Evolutionary conservation across 371 early-diverging fungal genomes (phyloP), one percentile per base, ranked within the genome.

Genomic region (Gilbertella persicaria): DNA sequence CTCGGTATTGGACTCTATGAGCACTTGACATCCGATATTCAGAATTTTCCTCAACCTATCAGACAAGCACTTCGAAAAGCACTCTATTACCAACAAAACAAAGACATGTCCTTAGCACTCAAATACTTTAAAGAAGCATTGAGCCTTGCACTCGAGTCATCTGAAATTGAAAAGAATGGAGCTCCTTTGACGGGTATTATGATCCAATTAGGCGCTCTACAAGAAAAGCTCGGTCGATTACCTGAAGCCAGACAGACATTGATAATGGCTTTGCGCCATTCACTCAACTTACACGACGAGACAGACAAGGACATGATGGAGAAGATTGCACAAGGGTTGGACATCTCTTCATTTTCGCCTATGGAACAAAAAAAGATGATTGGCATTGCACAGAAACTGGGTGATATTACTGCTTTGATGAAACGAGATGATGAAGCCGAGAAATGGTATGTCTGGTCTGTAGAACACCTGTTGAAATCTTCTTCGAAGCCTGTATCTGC

Each of bases 181-280:
- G 76, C 81, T 0, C 81, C 82, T 10, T 67, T 86, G 21, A 84
- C 81, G 0, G 84, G 86, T 7, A 84, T 86, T 35, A 73, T 86
- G 76, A 84, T 86, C 46, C 86, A 83, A 39, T 47, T 80, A 6
- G 86, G 82, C 1, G 60, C 72, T 1, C 36, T 82, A 37, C 71
- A 80, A 17, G 80, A 83, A 46, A 62, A 64, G 2, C 40, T 82
- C 62, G 81, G 76, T 0, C 64, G 71, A n/a, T 48, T 61, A 4
- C 69, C 71, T 25, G 82, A 86, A 29, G 86, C 86, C 2, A 66
- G 78, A 26, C 74, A 78, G 36, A 76, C 80, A 2, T 56, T 82
- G 25, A 62, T 58, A 0, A 58, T 74, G 53, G 81, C 83, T 5
- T 60, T 82, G 29, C 75, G 67, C n/a, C 67, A 70, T 36, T 50